phyloP scores from a whole-genome alignment of 495 filamentous ascomycete genomes.

The Schizothecium vesticola region DNA sequence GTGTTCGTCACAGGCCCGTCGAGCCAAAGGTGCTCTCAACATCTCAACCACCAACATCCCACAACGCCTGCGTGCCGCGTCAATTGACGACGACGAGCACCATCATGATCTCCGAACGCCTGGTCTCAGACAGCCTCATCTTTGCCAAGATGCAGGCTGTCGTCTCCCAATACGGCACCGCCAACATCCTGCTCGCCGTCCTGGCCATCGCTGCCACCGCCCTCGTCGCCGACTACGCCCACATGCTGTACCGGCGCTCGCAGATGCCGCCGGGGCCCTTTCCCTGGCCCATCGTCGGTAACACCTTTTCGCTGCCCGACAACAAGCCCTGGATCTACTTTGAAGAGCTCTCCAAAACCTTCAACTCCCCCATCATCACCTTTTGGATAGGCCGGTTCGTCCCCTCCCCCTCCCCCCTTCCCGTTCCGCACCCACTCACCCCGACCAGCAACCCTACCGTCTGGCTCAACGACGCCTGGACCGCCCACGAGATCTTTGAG shows the following conservation, averaged over 20 bases:
- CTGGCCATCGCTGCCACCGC: constrained; percentile 26
- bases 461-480: constrained; percentile 62
- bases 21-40: not conserved
- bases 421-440: not conserved
- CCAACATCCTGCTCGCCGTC: constrained; percentile 19
- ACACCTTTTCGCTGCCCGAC: constrained; percentile 54
- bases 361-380: constrained; percentile 52
- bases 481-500: constrained; percentile 51
- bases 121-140: constrained; percentile 14
- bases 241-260: constrained; percentile 44
- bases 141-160: constrained; percentile 19
- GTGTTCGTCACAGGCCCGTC: not conserved
- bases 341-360: constrained; percentile 50
- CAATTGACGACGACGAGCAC: not conserved
- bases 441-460: constrained; percentile 50
- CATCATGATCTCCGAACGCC: constrained; percentile 23
- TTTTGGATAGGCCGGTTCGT: constrained; percentile 54
- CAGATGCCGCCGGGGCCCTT: constrained; percentile 56
- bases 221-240: constrained; percentile 42
- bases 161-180: constrained; percentile 3
- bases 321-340: constrained; percentile 62
- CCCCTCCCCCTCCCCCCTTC: not conserved
- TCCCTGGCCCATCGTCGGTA: constrained; percentile 46
- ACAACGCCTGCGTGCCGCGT: not conserved
- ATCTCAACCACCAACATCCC: not conserved